phyloP scores from a whole-genome alignment of 2,329 filamentous ascomycete species.

The Ophiostoma sp. region DNA sequence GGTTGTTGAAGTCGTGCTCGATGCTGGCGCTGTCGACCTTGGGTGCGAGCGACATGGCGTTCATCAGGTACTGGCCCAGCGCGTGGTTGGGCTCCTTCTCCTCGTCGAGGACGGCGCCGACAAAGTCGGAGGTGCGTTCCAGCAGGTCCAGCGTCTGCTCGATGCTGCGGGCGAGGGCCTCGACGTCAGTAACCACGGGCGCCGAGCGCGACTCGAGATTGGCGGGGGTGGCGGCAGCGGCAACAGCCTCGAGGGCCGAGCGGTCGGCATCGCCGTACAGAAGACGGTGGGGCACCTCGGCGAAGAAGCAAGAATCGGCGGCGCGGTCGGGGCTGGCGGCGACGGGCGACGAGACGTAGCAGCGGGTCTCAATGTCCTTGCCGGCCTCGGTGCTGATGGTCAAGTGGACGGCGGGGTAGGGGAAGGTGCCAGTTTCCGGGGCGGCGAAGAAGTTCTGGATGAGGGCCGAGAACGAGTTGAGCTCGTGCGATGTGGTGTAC shows the following conservation, averaged over 20 bases:
- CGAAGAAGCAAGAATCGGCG: constrained; percentile 94
- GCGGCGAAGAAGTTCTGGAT: constrained; percentile 99
- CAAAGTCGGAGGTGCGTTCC: constrained; percentile 87
- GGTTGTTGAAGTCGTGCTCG: constrained; percentile 99
- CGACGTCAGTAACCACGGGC: constrained; percentile 80
- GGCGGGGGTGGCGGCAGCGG: constrained; percentile 64
- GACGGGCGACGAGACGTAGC: constrained; percentile 94
- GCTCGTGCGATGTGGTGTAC: constrained; percentile 95
- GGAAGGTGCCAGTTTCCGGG: constrained; percentile 94
- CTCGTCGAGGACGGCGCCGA: constrained; percentile 91
- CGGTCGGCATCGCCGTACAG: constrained; percentile 70
- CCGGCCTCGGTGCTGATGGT: constrained; percentile 90
- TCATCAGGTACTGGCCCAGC: constrained; percentile 92
- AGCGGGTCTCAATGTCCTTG: constrained; percentile 82
- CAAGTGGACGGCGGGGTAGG: constrained; percentile 94
- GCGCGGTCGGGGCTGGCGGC: constrained; percentile 93
- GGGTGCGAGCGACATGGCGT: constrained; percentile 85
- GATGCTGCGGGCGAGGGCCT: constrained; percentile 80
- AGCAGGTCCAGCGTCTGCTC: constrained; percentile 87
- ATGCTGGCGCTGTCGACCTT: constrained; percentile 91
- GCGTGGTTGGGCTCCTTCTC: constrained; percentile 86
- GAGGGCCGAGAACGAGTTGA: constrained; percentile 97
- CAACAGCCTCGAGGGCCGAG: constrained; percentile 73
- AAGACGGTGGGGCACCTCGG: constrained; percentile 93
- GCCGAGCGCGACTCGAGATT: constrained; percentile 73